A percentile compares a stretch with the other conserved stretches of the same genome.
Evolutionary conservation across 2,329 filamentous ascomycete species (phyloP).

Genomic region (Colletotrichum scovillei): DNA sequence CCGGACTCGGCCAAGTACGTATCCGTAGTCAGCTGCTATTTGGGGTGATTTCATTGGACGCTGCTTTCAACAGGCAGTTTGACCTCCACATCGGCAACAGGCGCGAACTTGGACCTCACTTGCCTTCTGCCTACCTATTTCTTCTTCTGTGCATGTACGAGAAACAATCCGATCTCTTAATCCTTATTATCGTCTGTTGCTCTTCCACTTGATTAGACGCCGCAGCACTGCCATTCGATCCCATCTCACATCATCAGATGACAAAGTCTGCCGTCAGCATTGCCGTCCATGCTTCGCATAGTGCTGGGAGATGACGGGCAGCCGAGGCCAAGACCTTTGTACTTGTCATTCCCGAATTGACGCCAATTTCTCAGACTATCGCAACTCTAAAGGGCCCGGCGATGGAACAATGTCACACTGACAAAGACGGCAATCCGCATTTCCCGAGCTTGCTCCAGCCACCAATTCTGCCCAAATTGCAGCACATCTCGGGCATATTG

Average conservation of each 20-base stretch:
- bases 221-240: neutral
- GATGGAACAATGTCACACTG: neutral
- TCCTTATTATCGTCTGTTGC: neutral
- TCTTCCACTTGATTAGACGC: neutral
- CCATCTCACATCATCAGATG: conserved; percentile 4
- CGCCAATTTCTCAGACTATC: conserved; percentile 24
- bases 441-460: neutral
- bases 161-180: neutral
- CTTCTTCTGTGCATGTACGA: neutral
- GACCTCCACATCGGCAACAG: neutral
- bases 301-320: neutral
- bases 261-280: neutral
- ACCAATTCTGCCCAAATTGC: neutral
- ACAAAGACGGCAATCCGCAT: neutral
- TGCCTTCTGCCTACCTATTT: neutral
- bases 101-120: neutral
- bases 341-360: neutral
- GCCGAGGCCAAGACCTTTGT: conserved; percentile 19
- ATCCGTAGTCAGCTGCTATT: neutral
- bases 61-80: neutral
- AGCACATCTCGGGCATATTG: neutral
- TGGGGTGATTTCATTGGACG: conserved; percentile 4
- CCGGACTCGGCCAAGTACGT: conserved; percentile 10
- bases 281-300: neutral
- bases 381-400: conserved; percentile 5